Base-by-base conservation (phyloP, 495 filamentous ascomycete genomes). In the Aspergillus haitiensis region DNA sequence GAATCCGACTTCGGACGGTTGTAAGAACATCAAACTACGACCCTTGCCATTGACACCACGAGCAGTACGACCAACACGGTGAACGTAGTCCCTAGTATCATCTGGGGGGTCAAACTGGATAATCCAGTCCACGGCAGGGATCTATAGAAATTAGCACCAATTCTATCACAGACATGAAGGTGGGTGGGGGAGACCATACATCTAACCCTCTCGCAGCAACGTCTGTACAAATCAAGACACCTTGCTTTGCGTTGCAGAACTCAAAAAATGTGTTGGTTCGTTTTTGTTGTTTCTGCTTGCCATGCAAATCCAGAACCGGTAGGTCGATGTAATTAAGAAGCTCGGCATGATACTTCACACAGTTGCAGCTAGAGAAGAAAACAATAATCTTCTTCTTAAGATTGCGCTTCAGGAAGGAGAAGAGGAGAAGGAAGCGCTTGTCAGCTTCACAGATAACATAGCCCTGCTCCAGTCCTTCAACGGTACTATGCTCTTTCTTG, bases 181-280 rank as follows among this genome's bases (percentile, higher is more conserved):
- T 34, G 49, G 16, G 6, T 11, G 36, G 16, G 18, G 46, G 27
- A 31, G 50, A 42, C 74, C 83, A 74, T 74, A 88, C 86, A 82
- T 98, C 94, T 37, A 98, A 77, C 34, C 94, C 94, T 70, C 94
- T 79, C 7, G 94, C 95, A 39, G 95, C 94, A 60, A 98, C 95
- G 67, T 98, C 94, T 0, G 95, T 98, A 75, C 92, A 97, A 63
- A 98, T 92, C 42, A 98, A 75, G 5, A 89, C 96, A 9, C 94
- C 94, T 53, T 90, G 86, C 56, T 82, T 87, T 7, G 94, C 93
- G 71, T 98, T 98, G 75, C 89, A 92, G 79, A 98, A 98, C 66
- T 97, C 93, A 75, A 98, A 98, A 76, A 98, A 98, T 0, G 91
- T 96, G 68, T 94, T 95, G 49, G 94, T 98, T 6, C 94, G 88